These are phyloP conservation scores for Ogataea sp. DNA, from an alignment of 805 yeast species.

Conservation along the genomic window DNA sequence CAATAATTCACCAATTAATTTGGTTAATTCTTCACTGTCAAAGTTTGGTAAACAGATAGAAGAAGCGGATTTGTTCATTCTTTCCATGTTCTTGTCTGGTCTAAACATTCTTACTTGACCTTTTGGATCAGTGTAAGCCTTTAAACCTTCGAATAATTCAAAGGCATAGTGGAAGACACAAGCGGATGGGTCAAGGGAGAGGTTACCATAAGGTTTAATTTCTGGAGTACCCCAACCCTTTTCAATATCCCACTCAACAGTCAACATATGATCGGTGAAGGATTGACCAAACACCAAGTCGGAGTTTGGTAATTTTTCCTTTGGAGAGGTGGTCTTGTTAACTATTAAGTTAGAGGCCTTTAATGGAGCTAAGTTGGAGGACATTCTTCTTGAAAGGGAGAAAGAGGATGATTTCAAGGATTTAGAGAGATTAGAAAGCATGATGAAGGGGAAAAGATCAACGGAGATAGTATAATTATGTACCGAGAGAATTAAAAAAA, in stretches of 20 bases:
- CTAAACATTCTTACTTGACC: slow-evolving; percentile 78
- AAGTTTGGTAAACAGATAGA: slow-evolving; percentile 87
- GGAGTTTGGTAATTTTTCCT: slow-evolving; percentile 49
- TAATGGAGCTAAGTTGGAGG: slow-evolving; percentile 28
- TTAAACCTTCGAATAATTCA: slow-evolving; percentile 92
- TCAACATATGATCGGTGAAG: slow-evolving; percentile 86
- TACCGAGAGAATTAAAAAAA: too few relatives aligned
- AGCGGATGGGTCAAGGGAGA: slow-evolving; percentile 77
- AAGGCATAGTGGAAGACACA: slow-evolving; percentile 93
- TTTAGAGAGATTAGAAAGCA: too few relatives aligned
- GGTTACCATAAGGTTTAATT: slow-evolving; percentile 76
- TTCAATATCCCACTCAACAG: slow-evolving; percentile 70
- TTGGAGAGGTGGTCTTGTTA: slow-evolving; percentile 40
- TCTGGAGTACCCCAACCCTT: slow-evolving; percentile 87
- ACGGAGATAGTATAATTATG: too few relatives aligned
- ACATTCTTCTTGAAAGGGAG: slow-evolving; percentile 8
- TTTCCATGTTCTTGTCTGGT: slow-evolving; percentile 83
- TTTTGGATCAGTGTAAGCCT: slow-evolving; percentile 68
- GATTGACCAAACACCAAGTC: slow-evolving; percentile 61
- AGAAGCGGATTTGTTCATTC: slow-evolving; percentile 84
- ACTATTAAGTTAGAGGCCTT: slow-evolving; percentile 49
- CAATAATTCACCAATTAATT: slow-evolving; percentile 69
- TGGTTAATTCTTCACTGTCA: slow-evolving; percentile 68
- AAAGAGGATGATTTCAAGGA: not conserved
- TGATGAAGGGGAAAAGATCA: too few relatives aligned